Evolutionary conservation across 495 filamentous ascomycete species (phyloP).

Genomic region (Elasticomyces elasticus): DNA sequence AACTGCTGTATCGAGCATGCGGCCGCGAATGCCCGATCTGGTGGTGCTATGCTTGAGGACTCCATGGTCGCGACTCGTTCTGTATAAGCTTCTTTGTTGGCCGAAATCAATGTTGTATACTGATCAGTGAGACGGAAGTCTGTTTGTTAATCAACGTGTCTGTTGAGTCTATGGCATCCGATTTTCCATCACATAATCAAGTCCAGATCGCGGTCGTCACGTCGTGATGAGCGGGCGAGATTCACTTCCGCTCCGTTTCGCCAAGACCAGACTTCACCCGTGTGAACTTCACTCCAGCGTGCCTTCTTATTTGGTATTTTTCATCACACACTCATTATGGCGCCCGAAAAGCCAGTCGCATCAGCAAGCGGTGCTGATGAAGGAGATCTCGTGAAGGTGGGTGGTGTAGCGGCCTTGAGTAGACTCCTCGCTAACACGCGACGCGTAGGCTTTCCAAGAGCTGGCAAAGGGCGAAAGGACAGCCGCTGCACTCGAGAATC

Average conservation of each 20-base stretch:
- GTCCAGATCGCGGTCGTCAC: not conserved
- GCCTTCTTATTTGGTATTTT: not conserved
- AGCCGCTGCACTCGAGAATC: constrained; percentile 46
- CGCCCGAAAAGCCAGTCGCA: constrained; percentile 6
- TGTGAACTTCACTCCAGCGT: not conserved
- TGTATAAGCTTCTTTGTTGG: not conserved
- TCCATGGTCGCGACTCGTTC: not conserved
- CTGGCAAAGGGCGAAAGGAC: constrained; percentile 46
- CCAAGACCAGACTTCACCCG: not conserved
- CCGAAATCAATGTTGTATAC: not conserved
- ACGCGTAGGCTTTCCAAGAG: constrained; percentile 31
- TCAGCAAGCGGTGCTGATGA: constrained; percentile 12
- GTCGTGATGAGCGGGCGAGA: not conserved
- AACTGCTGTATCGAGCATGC: not conserved
- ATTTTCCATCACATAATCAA: not conserved
- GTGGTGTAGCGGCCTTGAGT: not conserved
- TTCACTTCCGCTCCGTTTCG: constrained; percentile 1
- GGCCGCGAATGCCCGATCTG: constrained; percentile 8
- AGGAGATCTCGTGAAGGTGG: constrained; percentile 18
- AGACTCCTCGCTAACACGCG: not conserved
- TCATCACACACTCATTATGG: not conserved
- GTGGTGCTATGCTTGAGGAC: not conserved
- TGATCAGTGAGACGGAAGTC: not conserved
- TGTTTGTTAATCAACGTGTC: not conserved
- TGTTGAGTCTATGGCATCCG: not conserved